Base-by-base conservation (phyloP, 139 green algal genomes). In the Coelastrella sp. region DNA sequence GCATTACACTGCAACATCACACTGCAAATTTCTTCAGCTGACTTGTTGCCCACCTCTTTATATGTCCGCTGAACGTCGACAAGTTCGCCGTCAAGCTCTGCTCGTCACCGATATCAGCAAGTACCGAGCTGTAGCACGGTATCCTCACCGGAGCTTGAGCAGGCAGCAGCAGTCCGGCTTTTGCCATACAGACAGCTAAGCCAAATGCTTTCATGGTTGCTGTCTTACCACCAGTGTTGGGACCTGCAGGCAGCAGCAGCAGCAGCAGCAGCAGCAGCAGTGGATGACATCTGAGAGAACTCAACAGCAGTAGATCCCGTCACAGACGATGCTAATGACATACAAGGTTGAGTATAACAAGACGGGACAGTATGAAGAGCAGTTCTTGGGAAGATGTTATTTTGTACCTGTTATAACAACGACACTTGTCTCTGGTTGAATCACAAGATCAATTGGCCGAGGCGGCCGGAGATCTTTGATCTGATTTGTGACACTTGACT, bases 221-320 rank as follows among this genome's bases (percentile, higher is more conserved):
- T 3, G 97, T 99, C 89, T 99, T 99, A 75, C 97, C 96, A 23
- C 97, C 97, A 3, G 96, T 98, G 91, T 99, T 99, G 32, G 96
- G 96, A 0, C 96, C 89, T 81, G 73, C 6, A 64, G n/a, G 45
- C 45, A 53, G 37, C 25, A 48, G 0, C 78, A 40, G 48, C n/a
- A 27, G 15, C 66, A 35, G n/a, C 59, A 35, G 38, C 45, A 53
- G 45, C 45, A 53, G 45, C 45, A 53, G 45, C 8, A 53, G 11
- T 53, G 45, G 8, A 85, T 32, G 51, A 23, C 2, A 38, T n/a
- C n/a, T n/a, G n/a, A n/a, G n/a, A n/a, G n/a, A n/a, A n/a, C n/a
- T n/a, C n/a, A n/a, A n/a, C n/a, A n/a, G n/a, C n/a, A n/a, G n/a
- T n/a, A n/a, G n/a, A n/a, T n/a, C n/a, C n/a, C n/a, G n/a, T n/a